Percentiles rank a stretch among this genome's conserved stretches.
Evolutionary conservation across 2,329 filamentous ascomycete species (phyloP).

Genomic region (Scedosporium minutisporum): DNA sequence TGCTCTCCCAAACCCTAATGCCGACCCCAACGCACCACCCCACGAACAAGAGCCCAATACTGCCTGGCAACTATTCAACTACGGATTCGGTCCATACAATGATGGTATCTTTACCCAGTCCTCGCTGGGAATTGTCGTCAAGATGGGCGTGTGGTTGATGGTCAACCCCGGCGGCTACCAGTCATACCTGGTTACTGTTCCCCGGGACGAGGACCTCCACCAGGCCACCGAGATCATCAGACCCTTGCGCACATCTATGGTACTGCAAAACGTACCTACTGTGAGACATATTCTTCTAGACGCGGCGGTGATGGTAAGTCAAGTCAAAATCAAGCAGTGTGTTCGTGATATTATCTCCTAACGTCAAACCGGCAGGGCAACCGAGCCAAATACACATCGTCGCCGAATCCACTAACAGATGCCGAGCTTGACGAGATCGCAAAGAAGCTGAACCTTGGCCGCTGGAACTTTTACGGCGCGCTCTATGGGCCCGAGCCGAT

Average conservation of each 20-base stretch:
- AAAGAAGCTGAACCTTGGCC: constrained; percentile 26
- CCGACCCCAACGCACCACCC: constrained; percentile 18
- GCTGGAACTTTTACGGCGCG: constrained; percentile 38
- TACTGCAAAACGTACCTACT: constrained; percentile 36
- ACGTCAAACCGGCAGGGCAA: not conserved
- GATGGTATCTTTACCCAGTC: constrained; percentile 41
- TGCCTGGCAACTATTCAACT: constrained; percentile 25
- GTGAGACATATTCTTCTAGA: constrained; percentile 32
- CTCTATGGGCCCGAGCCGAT: constrained; percentile 16
- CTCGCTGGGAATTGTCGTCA: constrained; percentile 42
- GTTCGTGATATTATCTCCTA: not conserved
- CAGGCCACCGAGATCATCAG: constrained; percentile 26
- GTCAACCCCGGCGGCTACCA: constrained; percentile 24
- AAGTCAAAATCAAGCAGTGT: not conserved
- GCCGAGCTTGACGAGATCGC: constrained; percentile 28
- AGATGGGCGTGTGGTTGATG: constrained; percentile 40
- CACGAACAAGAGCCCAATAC: constrained; percentile 17
- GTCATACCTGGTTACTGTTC: constrained; percentile 29
- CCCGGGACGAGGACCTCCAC: constrained; percentile 23
- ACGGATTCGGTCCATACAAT: constrained; percentile 27
- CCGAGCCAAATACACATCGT: constrained; percentile 15
- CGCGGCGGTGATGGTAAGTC: constrained; percentile 23
- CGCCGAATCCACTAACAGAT: constrained; percentile 21
- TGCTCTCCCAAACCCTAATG: constrained; percentile 26
- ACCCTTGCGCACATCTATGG: constrained; percentile 16